Conservation (phyloP, 768 basidiomycete genomes). For the Lentinula raphanica region DNA sequence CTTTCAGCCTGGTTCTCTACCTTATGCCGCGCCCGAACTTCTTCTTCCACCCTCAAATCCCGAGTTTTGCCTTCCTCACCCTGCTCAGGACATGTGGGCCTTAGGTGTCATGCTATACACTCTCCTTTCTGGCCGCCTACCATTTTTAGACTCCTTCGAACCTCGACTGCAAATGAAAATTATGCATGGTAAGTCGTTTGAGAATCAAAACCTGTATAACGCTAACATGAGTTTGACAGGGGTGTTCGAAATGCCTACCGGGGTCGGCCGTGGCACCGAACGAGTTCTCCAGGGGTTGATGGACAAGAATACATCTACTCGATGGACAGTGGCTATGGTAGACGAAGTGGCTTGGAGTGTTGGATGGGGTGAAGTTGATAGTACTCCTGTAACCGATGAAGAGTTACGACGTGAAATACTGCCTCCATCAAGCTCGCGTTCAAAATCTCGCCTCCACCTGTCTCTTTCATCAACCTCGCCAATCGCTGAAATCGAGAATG, state of each 20-base stretch:
- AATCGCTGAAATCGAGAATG: constrained; percentile 22
- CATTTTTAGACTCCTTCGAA: constrained; percentile 87
- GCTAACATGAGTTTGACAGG: constrained; percentile 34
- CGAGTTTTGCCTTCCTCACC: constrained; percentile 39
- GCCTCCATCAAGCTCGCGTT: constrained; percentile 21
- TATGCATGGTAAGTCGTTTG: constrained; percentile 52
- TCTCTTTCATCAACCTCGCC: constrained; percentile 9
- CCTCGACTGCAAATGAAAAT: constrained; percentile 91
- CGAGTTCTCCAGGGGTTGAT: constrained; percentile 78
- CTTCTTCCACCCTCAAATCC: constrained; percentile 52
- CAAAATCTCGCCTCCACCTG: constrained; percentile 19
- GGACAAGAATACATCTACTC: constrained; percentile 48
- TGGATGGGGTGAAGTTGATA: constrained; percentile 59
- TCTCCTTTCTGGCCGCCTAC: constrained; percentile 78
- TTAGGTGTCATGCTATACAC: constrained; percentile 86
- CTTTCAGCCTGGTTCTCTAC: constrained; percentile 73
- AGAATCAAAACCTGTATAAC: neutral
- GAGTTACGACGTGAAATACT: constrained; percentile 1
- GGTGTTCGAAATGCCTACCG: constrained; percentile 51
- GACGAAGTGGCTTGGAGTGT: constrained; percentile 79
- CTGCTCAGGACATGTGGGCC: constrained; percentile 95
- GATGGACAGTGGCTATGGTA: constrained; percentile 82
- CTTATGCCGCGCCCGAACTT: constrained; percentile 88
- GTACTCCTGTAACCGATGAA: constrained; percentile 18
- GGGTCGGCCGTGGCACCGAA: constrained; percentile 57